A percentile compares a stretch with the other conserved stretches of the same genome.
Evolutionary conservation across 352 stramenopile genomes (phyloP).

Genomic region (Globisporangium uncinulatum): DNA sequence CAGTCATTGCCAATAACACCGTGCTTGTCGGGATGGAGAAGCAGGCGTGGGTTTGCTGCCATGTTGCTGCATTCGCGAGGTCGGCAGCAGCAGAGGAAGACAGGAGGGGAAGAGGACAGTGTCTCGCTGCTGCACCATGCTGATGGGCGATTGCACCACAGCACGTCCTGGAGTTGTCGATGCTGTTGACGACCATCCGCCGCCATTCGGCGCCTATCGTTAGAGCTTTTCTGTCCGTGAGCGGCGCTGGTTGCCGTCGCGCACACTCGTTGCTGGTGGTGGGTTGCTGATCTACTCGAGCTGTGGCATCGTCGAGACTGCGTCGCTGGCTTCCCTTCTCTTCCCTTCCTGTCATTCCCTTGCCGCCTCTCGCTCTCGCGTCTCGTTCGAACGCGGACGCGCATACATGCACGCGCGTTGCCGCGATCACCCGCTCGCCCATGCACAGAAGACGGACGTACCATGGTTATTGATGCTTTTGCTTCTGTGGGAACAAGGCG

Average conservation of each 20-base stretch:
- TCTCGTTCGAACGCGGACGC: not conserved
- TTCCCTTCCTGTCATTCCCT: not conserved
- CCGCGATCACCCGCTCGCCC: constrained; percentile 1
- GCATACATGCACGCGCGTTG: not conserved
- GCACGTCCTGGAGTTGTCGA: not conserved
- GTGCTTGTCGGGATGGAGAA: not conserved
- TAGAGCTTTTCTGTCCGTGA: not conserved
- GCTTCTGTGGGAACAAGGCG: constrained; percentile 76
- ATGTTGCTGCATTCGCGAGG: not conserved
- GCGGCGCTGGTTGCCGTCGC: not conserved
- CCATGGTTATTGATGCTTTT: constrained; percentile 86
- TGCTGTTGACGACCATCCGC: not conserved
- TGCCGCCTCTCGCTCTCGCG: not conserved
- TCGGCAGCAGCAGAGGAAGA: too few relatives aligned
- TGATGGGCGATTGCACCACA: not conserved
- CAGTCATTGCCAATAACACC: not conserved
- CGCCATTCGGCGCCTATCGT: too few relatives aligned
- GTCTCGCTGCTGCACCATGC: not conserved
- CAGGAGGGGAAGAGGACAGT: too few relatives aligned
- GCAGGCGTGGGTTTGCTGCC: not conserved
- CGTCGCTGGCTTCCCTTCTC: not conserved
- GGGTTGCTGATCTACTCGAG: constrained; percentile 1
- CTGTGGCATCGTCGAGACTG: not conserved
- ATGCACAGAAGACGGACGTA: constrained; percentile 23
- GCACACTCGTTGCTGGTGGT: not conserved